Evolutionary conservation across 1,284 basidiomycete genomes (phyloP).

Genomic region (Boletellus deceptivus): DNA sequence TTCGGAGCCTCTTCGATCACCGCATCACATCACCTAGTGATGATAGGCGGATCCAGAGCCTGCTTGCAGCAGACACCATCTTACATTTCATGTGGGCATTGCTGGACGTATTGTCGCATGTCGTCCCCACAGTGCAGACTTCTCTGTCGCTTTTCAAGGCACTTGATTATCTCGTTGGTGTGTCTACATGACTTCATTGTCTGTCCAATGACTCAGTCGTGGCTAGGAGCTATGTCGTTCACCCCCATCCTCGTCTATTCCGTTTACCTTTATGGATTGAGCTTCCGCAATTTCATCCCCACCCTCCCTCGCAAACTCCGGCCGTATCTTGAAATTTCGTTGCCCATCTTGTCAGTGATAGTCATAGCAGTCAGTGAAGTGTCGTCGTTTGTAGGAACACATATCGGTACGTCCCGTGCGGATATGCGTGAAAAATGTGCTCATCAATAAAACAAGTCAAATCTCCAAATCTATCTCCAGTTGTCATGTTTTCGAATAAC

Average conservation of each 20-base stretch:
- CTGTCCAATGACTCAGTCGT: not conserved
- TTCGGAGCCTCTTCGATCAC: not conserved
- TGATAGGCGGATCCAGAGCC: constrained; percentile 47
- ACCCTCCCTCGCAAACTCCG: constrained; percentile 50
- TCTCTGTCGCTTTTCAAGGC: constrained; percentile 36
- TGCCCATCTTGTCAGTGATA: constrained; percentile 50
- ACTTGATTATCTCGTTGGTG: constrained; percentile 48
- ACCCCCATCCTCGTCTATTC: constrained; percentile 58
- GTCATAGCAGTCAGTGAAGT: constrained; percentile 56
- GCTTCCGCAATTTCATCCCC: constrained; percentile 47
- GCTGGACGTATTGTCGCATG: constrained; percentile 58
- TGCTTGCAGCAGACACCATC: constrained; percentile 62
- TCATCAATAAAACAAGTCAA: constrained; percentile 17
- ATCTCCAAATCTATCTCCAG: constrained; percentile 17
- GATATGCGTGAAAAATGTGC: not conserved
- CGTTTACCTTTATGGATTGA: constrained; percentile 53
- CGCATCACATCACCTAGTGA: not conserved
- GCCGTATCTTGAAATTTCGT: constrained; percentile 42
- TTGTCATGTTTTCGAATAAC: constrained; percentile 43
- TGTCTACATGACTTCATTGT: constrained; percentile 15
- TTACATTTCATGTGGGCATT: constrained; percentile 57
- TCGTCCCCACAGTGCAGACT: constrained; percentile 48
- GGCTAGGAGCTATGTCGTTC: constrained; percentile 47
- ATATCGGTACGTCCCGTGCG: constrained; percentile 45
- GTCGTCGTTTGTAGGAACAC: constrained; percentile 62